phyloP scores from a whole-genome alignment of 345 rosid genomes.

The Garcia nutans region DNA sequence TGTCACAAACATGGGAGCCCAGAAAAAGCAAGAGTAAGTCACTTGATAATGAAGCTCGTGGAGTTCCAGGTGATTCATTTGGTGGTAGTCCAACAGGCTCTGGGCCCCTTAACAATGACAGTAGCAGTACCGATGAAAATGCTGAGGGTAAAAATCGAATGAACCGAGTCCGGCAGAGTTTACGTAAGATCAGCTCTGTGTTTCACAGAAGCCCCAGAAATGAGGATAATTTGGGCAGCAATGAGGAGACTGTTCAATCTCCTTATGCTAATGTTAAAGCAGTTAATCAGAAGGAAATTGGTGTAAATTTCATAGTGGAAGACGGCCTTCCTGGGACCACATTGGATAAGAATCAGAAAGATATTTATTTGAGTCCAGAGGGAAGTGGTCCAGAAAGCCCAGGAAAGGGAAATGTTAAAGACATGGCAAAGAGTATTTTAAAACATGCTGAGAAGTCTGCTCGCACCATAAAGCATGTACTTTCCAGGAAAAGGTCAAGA shows the following conservation, averaged over 20 bases:
- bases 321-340: slow-evolving; percentile 39
- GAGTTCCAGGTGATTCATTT: slow-evolving; percentile 40
- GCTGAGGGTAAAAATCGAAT: slow-evolving; percentile 37
- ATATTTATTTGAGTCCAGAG: slow-evolving; percentile 35
- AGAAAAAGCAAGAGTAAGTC: slow-evolving; percentile 67
- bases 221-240: slow-evolving; percentile 38
- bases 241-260: slow-evolving; percentile 45
- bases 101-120: slow-evolving; percentile 40
- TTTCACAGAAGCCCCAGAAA: slow-evolving; percentile 48
- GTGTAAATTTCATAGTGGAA: slow-evolving; percentile 50
- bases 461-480: slow-evolving; percentile 47
- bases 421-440: slow-evolving; percentile 57
- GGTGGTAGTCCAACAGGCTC: slow-evolving; percentile 33
- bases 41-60: slow-evolving; percentile 40
- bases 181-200: slow-evolving; percentile 48
- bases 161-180: slow-evolving; percentile 42
- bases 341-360: slow-evolving; percentile 34
- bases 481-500: slow-evolving; percentile 70
- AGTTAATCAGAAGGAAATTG: slow-evolving; percentile 40
- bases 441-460: slow-evolving; percentile 68
- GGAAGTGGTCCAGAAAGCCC: slow-evolving; percentile 46
- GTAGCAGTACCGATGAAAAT: slow-evolving; percentile 50
- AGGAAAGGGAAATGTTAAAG: slow-evolving; percentile 48
- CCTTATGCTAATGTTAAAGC: slow-evolving; percentile 59
- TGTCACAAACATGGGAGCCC: slow-evolving; percentile 76